phyloP scores from a whole-genome alignment of 176 grass and related monocot species.

The Tillandsia fasciculata region DNA sequence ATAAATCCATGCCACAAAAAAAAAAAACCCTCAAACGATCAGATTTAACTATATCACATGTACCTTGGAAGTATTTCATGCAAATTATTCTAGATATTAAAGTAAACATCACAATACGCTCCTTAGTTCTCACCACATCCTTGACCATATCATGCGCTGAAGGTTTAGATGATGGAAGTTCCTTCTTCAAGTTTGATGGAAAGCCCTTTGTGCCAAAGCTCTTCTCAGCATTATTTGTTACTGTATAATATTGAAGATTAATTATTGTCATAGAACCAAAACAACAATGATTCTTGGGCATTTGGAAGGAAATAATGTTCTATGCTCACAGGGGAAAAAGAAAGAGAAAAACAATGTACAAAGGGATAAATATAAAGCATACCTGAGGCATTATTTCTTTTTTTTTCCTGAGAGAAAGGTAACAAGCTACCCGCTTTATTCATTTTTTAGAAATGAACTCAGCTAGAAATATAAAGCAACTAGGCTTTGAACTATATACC shows the following conservation, averaged over 20 bases:
- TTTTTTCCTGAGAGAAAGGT: not conserved
- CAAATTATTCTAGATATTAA: not conserved
- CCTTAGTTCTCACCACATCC: conserved; percentile 34
- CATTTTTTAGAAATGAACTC: no score
- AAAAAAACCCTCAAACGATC: not conserved
- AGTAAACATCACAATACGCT: not conserved
- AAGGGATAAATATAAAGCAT: no score
- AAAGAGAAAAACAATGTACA: no score
- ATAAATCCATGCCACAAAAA: not conserved
- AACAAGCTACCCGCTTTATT: not conserved
- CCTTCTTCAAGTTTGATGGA: conserved; percentile 28
- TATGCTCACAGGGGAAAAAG: no score
- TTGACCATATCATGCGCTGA: conserved; percentile 25
- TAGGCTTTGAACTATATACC: no score
- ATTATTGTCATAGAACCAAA: not conserved
- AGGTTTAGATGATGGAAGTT: conserved; percentile 26
- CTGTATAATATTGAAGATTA: conserved; percentile 1
- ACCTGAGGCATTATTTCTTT: not conserved
- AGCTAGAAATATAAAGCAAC: no score
- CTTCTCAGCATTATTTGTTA: conserved; percentile 32
- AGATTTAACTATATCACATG: not conserved
- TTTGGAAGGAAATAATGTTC: no score
- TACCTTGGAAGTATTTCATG: not conserved
- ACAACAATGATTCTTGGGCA: not conserved
- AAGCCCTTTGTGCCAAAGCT: conserved; percentile 18